These are phyloP conservation scores for Botryotinia convoluta DNA, from an alignment of 2,329 filamentous ascomycete genomes.

Conservation along the genomic window DNA sequence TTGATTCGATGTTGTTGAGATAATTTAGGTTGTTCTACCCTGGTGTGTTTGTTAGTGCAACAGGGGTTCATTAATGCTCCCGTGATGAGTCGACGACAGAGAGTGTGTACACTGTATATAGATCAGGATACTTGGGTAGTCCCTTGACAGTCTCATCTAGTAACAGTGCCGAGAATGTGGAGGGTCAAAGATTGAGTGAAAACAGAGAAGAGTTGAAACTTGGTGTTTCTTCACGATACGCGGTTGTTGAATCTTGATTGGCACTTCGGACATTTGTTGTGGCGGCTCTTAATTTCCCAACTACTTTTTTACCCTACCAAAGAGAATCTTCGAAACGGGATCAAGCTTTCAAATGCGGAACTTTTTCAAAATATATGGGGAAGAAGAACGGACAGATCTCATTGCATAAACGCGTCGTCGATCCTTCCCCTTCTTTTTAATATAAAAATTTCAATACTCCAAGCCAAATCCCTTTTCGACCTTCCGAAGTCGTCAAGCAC, in stretches of 20 bases:
- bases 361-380: not conserved
- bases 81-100: not conserved
- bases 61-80: not conserved
- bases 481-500: not conserved
- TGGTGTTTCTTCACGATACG: not conserved
- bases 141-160: not conserved
- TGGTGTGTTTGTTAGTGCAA: not conserved
- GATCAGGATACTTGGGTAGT: not conserved
- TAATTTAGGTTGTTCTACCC: not conserved
- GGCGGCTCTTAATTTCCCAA: conserved; percentile 9
- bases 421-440: conserved; percentile 7
- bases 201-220: conserved; percentile 12
- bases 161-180: conserved; percentile 6
- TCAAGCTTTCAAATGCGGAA: conserved; percentile 10
- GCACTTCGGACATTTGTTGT: conserved; percentile 12
- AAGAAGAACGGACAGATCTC: not conserved
- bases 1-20: conserved; percentile 9
- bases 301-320: not conserved
- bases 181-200: not conserved
- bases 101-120: not conserved
- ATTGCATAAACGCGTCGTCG: not conserved
- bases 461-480: not conserved
- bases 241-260: conserved; percentile 6
- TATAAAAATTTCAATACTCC: not conserved
- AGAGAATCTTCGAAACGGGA: conserved; percentile 8